phyloP scores from a whole-genome alignment of 106 monocot genomes.

The Acorus calamus region DNA sequence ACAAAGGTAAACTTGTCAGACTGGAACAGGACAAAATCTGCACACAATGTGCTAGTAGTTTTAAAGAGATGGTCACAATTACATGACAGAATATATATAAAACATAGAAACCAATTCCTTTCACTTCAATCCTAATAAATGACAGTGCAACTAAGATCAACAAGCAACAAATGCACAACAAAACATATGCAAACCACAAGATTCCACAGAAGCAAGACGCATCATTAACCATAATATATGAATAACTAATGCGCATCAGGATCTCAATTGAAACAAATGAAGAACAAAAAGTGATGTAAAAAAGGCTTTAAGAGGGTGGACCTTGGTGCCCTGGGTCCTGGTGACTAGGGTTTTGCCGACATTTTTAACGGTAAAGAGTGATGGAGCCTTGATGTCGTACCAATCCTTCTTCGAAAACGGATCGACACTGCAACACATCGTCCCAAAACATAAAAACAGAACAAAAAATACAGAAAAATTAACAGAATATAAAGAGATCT shows the following conservation, averaged over 20 bases:
- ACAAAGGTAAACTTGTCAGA: no score
- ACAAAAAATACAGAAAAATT: neutral
- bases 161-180: no score
- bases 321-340: conserved; percentile 40
- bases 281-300: neutral
- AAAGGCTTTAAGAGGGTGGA: neutral
- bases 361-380: conserved; percentile 23
- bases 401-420: conserved; percentile 44
- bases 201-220: no score
- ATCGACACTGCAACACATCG: conserved; percentile 22
- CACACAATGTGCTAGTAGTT: no score
- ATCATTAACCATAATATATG: no score
- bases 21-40: no score
- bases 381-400: conserved; percentile 42
- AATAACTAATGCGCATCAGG: neutral
- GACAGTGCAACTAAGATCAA: no score
- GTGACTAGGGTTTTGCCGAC: conserved; percentile 39
- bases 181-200: no score
- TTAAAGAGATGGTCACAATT: no score
- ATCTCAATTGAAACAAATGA: neutral
- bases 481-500: neutral
- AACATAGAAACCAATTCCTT: no score
- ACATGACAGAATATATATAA: no score
- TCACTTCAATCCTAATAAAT: no score
- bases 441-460: neutral